Evolutionary conservation across 2,329 filamentous ascomycete species (phyloP), one percentile per base, ranked within the genome.

Genomic region (Fusarium sp.): DNA sequence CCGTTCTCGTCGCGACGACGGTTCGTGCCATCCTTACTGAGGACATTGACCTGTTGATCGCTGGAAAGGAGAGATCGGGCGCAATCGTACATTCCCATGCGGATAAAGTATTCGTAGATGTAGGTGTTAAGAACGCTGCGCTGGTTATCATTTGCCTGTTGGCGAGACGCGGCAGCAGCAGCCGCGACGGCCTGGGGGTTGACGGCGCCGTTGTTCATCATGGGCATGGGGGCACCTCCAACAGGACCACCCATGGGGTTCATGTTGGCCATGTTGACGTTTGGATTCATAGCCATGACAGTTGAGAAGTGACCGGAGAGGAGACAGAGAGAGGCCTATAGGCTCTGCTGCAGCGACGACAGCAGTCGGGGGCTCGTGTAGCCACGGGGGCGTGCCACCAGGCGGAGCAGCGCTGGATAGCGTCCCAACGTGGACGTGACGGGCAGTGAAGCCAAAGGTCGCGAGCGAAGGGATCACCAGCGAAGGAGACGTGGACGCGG

Each of bases 81-180:
- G 81, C 93, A 92, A 75, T 96, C 93, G 80, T 89, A 92, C 88
- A 98, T 94, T 76, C 91, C 89, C 82, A 94, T 93, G 79, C 93
- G 94, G 75, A 98, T 86, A 75, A 98, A 96, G 82, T 96, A 96
- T 80, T 96, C 94, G 87, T 96, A 96, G 75, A 96, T 96, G 82
- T 95, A 95, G 26, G 94, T 96, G 84, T 96, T 95, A 58, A 96
- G 88, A 68, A 91, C 84, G 55, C 87, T 84, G 73, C 88, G 89
- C 75, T 85, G 86, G 69, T 80, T 82, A 55, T 87, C 85, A 73
- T 83, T 85, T 69, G 82, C 82, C 73, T 82, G 82, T 66, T 85
- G 84, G 66, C 76, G 77, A 73, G 70, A 78, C 57, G 79, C 78
- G 59, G 79, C 79, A 54, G 79, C 80, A 51, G 79, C 77, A 48